Percentiles rank a stretch among this genome's conserved stretches.
These are phyloP conservation scores for Scenedesmus sp. DNA, from an alignment of 163 green algal genomes.

Conservation along the genomic window DNA sequence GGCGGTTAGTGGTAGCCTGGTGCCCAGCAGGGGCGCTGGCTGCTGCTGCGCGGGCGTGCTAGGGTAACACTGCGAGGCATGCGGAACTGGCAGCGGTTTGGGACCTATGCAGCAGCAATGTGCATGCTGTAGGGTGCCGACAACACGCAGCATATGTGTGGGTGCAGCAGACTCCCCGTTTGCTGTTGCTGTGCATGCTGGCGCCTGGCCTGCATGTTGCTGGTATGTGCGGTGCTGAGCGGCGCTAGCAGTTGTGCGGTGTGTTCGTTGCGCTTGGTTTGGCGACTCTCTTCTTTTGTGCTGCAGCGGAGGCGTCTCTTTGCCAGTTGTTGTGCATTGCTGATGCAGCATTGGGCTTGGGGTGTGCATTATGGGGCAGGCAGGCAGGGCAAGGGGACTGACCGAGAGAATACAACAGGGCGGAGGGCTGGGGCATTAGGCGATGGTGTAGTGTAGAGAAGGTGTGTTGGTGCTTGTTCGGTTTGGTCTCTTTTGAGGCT, in stretches of 20 bases:
- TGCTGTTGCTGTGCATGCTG: background rate
- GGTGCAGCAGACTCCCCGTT: background rate
- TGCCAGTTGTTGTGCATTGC: background rate
- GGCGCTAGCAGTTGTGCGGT: background rate
- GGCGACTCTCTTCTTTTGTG: background rate
- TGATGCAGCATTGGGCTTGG: background rate
- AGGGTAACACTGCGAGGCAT: background rate
- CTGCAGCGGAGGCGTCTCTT: background rate
- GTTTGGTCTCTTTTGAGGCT: background rate
- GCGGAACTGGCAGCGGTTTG: background rate
- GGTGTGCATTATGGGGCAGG: slow-evolving; percentile 1
- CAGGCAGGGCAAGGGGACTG: background rate
- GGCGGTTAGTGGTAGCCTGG: background rate
- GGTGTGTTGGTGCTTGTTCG: background rate
- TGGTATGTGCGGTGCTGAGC: too few relatives aligned
- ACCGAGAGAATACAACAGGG: background rate
- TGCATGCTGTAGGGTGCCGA: background rate
- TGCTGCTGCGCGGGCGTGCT: background rate
- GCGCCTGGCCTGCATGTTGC: too few relatives aligned
- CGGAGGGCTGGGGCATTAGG: background rate
- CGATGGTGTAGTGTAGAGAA: background rate
- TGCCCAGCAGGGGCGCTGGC: background rate
- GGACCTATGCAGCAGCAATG: background rate
- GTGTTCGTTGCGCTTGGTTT: background rate
- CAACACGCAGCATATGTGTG: background rate